Evolutionary conservation across 2,329 filamentous ascomycete genomes (phyloP), one percentile per base, ranked within the genome.

Genomic region (Fonsecaea nubica): DNA sequence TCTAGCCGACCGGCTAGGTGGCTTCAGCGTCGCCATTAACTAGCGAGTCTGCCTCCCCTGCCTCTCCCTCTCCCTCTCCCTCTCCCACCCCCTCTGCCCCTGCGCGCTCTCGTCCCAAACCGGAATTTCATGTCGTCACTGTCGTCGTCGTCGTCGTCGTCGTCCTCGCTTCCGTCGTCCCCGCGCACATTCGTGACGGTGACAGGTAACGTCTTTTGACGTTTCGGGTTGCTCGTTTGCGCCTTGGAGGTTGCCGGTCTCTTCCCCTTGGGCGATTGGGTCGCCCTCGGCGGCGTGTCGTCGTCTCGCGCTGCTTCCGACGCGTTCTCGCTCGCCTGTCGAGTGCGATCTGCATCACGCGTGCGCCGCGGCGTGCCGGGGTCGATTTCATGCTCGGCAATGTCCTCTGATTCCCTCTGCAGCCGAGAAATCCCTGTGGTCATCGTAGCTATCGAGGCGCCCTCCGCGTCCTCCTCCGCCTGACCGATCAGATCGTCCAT

Each of bases 141-240:
- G 33, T 86, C 86, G 72, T 86, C 85, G 53, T 86, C 30, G 53
- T 86, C 86, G 33, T 86, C 86, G 72, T 86, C 85, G 53, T 86
- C 30, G 53, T 86, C 86, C 10, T 74, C 72, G 61, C 68, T 72
- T 32, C 30, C 30, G 33, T 74, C 59, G 74, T 72, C 70, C 75
- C 74, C 65, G 8, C 63, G 65, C 35, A 68, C 55, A 25, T 56
- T 61, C 13, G 63, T 69, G 50, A 72, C 70, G 40, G 63, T 69
- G 50, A 72, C 70, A 42, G 70, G 69, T 77, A 79, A 60, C 58
- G 64, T 66, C 77, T 77, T 76, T 58, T 75, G 75, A 38, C 67
- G 59, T 55, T 73, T 71, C 10, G 69, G 25, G n/a, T 56, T 50
- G 15, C 59, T 57, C 33, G 65, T 48, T 15, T 40, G 62, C 4